These are phyloP conservation scores for Macroventuria anomochaeta DNA, from an alignment of 2,329 filamentous ascomycete species.

Conservation along the genomic window DNA sequence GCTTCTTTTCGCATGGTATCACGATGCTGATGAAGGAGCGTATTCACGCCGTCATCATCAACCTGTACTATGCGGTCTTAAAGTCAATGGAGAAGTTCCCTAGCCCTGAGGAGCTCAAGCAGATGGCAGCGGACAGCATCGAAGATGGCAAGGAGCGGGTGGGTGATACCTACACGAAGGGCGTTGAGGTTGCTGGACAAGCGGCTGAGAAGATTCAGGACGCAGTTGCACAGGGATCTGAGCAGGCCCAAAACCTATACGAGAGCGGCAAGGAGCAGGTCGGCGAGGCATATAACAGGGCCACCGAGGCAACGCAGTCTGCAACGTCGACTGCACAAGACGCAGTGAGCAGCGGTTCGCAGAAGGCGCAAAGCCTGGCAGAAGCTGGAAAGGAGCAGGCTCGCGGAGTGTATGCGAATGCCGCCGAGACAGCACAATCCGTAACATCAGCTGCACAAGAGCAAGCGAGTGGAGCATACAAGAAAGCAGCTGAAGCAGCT, in stretches of 20 bases:
- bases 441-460: too few relatives aligned
- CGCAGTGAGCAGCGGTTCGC: conserved; percentile 29
- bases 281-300: conserved; percentile 17
- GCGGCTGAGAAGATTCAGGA: conserved; percentile 37
- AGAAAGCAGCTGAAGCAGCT: conserved; percentile 20
- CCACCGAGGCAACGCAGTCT: conserved; percentile 17
- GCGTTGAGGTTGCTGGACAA: conserved; percentile 34
- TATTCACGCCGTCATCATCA: conserved; percentile 74
- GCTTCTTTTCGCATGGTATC: conserved; percentile 83
- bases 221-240: conserved; percentile 31
- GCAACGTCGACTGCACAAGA: conserved; percentile 17
- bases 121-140: conserved; percentile 38
- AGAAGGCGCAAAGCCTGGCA: conserved; percentile 28
- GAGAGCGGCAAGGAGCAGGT: conserved; percentile 38
- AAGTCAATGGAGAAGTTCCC: conserved; percentile 52
- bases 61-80: conserved; percentile 72
- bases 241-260: conserved; percentile 35
- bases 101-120: conserved; percentile 49
- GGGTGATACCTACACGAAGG: conserved; percentile 29
- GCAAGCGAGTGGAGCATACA: conserved; percentile 12
- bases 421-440: conserved; percentile 22
- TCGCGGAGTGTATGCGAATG: conserved; percentile 15
- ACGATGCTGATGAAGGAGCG: conserved; percentile 87
- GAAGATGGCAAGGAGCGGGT: conserved; percentile 42
- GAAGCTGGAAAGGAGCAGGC: conserved; percentile 28